Base-by-base conservation (phyloP, 2,329 filamentous ascomycete genomes). In the Ophiostoma sp. region DNA sequence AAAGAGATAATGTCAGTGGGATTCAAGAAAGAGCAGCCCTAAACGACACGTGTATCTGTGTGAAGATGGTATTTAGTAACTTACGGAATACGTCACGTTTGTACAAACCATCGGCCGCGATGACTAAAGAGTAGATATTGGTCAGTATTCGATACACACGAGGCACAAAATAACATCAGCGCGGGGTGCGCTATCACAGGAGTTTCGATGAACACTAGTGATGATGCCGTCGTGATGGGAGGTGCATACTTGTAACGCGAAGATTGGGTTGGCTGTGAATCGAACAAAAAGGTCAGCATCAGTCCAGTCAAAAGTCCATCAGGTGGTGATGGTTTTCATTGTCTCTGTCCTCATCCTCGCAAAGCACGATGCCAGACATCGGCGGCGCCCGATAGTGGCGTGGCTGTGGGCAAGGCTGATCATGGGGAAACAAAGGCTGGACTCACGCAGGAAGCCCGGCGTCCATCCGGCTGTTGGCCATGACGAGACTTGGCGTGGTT, bases 61-160 rank as follows among this genome's bases (percentile, higher is more conserved):
- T 12, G 9, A 33, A 19, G 25, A 19, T 4, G 12, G 11, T 0
- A 17, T 19, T 15, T 25, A 11, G 72, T 25, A 19, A 90, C 94
- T 79, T 92, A 98, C 96, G 90, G 84, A 99, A 98, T 75, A 99
- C 95, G 93, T 99, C 96, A 84, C 96, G 91, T 87, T 98, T 99
- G 87, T 98, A 98, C 77, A 99, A 88, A 75, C 96, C 96, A 87
- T 99, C 96, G 78, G 96, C 96, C 78, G 96, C 96, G 86, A 99
- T 98, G 85, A 99, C 96, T 98, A 82, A 78, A 69, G 17, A 52
- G 12, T 11, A 75, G 73, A 74, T 9, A 12, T 6, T 42, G 57
- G 57, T 61, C 31, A 61, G 57, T n/a, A 61, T 7, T 48, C 42
- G 42, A 15, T 48, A 48, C 42, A 48, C 42, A 61, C 17, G 36